Base-by-base conservation (phyloP, 352 stramenopile genomes). In the Pythium oligandrum region DNA sequence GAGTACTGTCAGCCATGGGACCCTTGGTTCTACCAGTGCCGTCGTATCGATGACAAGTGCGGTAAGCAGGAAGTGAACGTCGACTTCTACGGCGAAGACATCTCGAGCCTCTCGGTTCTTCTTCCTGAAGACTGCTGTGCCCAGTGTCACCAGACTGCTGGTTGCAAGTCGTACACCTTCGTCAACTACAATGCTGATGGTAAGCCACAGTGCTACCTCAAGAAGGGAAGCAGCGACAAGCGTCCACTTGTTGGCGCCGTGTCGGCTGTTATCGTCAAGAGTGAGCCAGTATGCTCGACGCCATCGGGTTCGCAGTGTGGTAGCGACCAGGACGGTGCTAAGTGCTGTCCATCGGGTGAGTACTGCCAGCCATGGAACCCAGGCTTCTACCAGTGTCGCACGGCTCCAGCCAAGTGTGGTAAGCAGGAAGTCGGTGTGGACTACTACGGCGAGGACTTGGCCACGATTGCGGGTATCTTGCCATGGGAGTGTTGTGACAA, bases 1-100 rank as follows among this genome's bases (percentile, higher is more conserved):
- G 39, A 57, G 6, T 85, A 78, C 59, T 86, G 75, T 51, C 72
- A 83, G 61, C 75, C 75, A 35, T 85, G 75, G 72, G 78, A 79
- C 51, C 54, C 53, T 3, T 55, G 64, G 2, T 83, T 76, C 63
- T 85, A 85, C 64, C 75, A 86, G 45, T 86, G 75, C 59, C 62
- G 70, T n/a, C 33, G 43, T 9, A 40, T 66, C 31, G 55, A 53
- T 70, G 10, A 47, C 49, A 33, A 63, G 26, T 85, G 74, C 32
- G 54, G 61, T 1, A 53, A 36, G 0, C 68, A 82, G 50, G 70
- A 78, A 30, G 63, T 66, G 3, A 68, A 73, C 32, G 46, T 82
- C 40, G 69, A 85, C 55, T 80, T 66, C 61, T 71, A 66, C 42
- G 75, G 75, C 44, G 73, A 71, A 37, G 71, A 77, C 52, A 34